A percentile compares a stretch with the other conserved stretches of the same genome.
Evolutionary conservation across 768 basidiomycete genomes (phyloP).

Genomic region (Russula ochroleuca): DNA sequence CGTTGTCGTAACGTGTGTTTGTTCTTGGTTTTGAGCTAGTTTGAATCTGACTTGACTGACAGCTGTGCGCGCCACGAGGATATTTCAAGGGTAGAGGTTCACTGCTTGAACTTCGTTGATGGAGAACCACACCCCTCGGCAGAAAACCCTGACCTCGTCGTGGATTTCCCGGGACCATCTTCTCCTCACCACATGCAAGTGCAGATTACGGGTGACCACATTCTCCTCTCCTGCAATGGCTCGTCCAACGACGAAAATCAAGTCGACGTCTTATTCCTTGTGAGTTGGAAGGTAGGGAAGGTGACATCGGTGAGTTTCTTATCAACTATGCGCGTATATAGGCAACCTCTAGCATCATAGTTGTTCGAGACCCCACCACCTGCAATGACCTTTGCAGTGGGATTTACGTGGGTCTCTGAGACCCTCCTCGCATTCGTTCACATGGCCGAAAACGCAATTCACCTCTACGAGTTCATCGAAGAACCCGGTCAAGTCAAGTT

Average conservation of each 20-base stretch:
- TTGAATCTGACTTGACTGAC: neutral
- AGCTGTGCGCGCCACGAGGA: slow-evolving; percentile 15
- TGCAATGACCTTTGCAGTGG: slow-evolving; percentile 11
- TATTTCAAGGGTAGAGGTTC: slow-evolving; percentile 1
- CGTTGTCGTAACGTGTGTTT: slow-evolving; percentile 4
- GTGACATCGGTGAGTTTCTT: neutral
- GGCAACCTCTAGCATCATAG: neutral
- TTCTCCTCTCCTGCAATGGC: slow-evolving; percentile 13
- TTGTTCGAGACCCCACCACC: slow-evolving; percentile 1
- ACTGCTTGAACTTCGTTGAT: slow-evolving; percentile 7
- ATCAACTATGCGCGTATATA: neutral
- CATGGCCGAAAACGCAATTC: slow-evolving; percentile 9
- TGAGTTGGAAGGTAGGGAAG: slow-evolving; percentile 10
- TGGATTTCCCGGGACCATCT: slow-evolving; percentile 10
- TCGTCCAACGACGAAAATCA: slow-evolving; percentile 1
- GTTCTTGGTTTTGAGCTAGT: neutral
- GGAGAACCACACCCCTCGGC: slow-evolving; percentile 9
- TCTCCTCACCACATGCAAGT: slow-evolving; percentile 12
- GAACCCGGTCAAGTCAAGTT: neutral
- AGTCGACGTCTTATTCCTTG: slow-evolving; percentile 7
- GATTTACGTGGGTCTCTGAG: slow-evolving; percentile 3
- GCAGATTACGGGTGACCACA: slow-evolving; percentile 8
- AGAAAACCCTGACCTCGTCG: slow-evolving; percentile 1
- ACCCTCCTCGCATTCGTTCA: slow-evolving; percentile 8
- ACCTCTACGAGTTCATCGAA: neutral